Percentiles rank a stretch among this genome's conserved stretches.
phyloP scores from a whole-genome alignment of 208 protist genomes.

The Strigomonas galati region DNA sequence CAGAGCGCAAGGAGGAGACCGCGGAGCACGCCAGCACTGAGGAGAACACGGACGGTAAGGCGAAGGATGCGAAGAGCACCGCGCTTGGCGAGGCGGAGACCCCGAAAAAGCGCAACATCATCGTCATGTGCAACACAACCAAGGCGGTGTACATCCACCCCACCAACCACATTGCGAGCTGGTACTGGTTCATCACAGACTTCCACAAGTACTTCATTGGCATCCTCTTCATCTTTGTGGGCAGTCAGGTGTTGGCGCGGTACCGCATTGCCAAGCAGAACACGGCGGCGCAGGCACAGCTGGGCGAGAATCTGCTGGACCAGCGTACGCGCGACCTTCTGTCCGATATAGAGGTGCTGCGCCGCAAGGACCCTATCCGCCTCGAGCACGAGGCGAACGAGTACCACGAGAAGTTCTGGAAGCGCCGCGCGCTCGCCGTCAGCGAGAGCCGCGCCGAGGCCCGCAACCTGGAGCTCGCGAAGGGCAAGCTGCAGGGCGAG shows the following conservation, averaged over 20 bases:
- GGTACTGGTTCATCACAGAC: slow-evolving; percentile 88
- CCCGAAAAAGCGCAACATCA: slow-evolving; percentile 68
- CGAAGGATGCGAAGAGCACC: slow-evolving; percentile 17
- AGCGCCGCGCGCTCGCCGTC: slow-evolving; percentile 65
- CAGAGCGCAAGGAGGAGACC: neutral
- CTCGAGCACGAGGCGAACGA: slow-evolving; percentile 84
- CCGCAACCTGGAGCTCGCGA: slow-evolving; percentile 65
- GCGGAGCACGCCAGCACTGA: slow-evolving; percentile 4
- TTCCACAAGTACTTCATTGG: slow-evolving; percentile 86
- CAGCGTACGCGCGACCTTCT: slow-evolving; percentile 79
- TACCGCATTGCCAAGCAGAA: slow-evolving; percentile 76
- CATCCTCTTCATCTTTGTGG: slow-evolving; percentile 72
- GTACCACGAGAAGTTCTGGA: slow-evolving; percentile 89
- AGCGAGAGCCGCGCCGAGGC: slow-evolving; percentile 46
- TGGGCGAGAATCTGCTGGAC: slow-evolving; percentile 85
- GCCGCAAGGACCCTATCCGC: slow-evolving; percentile 81
- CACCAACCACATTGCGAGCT: slow-evolving; percentile 81
- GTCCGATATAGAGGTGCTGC: slow-evolving; percentile 78
- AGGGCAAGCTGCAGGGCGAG: slow-evolving; percentile 64
- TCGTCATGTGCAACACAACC: slow-evolving; percentile 79
- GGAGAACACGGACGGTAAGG: slow-evolving; percentile 1
- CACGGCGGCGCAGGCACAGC: slow-evolving; percentile 72
- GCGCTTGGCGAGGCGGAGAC: slow-evolving; percentile 36
- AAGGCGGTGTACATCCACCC: slow-evolving; percentile 87
- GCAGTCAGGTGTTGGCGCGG: slow-evolving; percentile 72